Conservation (phyloP, 371 early-diverging fungal species). For the Lichtheimia ramosa region DNA sequence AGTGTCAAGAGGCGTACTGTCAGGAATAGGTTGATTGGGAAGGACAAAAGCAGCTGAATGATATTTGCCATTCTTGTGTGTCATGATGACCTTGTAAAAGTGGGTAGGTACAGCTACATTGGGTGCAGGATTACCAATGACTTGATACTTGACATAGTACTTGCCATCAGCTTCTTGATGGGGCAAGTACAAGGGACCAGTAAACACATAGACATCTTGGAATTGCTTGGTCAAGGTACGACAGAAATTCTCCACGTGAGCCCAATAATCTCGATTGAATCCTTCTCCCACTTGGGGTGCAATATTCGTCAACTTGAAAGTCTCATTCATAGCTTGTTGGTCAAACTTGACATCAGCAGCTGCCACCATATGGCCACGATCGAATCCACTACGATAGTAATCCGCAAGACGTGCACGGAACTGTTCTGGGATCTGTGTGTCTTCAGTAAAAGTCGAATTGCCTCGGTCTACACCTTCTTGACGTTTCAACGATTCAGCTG, state of each 20-base stretch:
- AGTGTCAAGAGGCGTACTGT: conserved; percentile 61
- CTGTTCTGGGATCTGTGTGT: conserved; percentile 56
- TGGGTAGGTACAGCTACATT: conserved; percentile 93
- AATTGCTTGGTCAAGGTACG: conserved; percentile 64
- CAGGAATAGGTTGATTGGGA: conserved; percentile 79
- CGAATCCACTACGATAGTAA: conserved; percentile 74
- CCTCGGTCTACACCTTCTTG: conserved; percentile 60
- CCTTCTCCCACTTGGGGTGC: conserved; percentile 84
- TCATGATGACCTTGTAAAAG: conserved; percentile 86
- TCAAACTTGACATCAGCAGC: conserved; percentile 77
- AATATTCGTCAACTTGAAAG: conserved; percentile 78
- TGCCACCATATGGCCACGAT: conserved; percentile 87
- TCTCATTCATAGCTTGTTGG: conserved; percentile 76
- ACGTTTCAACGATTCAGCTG: conserved; percentile 58
- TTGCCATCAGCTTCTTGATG: conserved; percentile 66
- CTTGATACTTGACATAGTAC: conserved; percentile 84
- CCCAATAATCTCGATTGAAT: conserved; percentile 86
- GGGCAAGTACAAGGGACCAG: conserved; percentile 83
- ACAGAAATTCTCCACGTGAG: conserved; percentile 76
- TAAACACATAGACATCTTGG: conserved; percentile 74
- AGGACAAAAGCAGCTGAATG: conserved; percentile 79
- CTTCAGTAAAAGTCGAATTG: conserved; percentile 74
- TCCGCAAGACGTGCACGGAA: conserved; percentile 73
- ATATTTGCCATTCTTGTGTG: conserved; percentile 43
- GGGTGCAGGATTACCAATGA: conserved; percentile 81